Percentiles rank a stretch among this genome's conserved stretches.
These are phyloP conservation scores for Moesziomyces parantarcticus DNA, from an alignment of 1,284 basidiomycete species.

Conservation along the genomic window DNA sequence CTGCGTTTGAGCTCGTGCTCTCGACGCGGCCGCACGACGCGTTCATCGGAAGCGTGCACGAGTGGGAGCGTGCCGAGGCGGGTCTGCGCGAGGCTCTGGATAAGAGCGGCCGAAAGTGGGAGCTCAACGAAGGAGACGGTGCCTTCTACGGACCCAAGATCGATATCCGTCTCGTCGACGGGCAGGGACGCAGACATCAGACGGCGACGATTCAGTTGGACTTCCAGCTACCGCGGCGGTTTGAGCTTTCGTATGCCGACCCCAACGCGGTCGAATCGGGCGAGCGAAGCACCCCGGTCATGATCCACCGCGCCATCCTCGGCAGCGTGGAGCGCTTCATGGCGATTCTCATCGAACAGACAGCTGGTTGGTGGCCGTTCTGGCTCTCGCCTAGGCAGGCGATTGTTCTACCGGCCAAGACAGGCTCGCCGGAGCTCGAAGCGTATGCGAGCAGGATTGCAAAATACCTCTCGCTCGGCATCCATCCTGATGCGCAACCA, in stretches of 20 bases:
- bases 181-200: conserved; percentile 60
- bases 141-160: conserved; percentile 68
- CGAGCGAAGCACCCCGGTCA: conserved; percentile 47
- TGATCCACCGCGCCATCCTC: conserved; percentile 67
- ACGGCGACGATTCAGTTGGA: conserved; percentile 67
- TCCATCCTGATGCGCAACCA: conserved; percentile 9
- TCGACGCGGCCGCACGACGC: conserved; percentile 59
- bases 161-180: conserved; percentile 64
- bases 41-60: conserved; percentile 52
- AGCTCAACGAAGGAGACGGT: conserved; percentile 62
- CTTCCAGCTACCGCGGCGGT: conserved; percentile 65
- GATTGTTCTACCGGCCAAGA: conserved; percentile 51
- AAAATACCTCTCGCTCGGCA: conserved; percentile 37
- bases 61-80: conserved; percentile 62
- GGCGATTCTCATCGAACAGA: conserved; percentile 65
- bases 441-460: conserved; percentile 44
- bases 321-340: conserved; percentile 66
- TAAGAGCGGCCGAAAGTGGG: conserved; percentile 45
- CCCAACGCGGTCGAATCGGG: conserved; percentile 10
- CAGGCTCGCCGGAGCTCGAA: conserved; percentile 16
- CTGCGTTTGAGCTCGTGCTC: conserved; percentile 62
- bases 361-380: conserved; percentile 64
- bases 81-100: conserved; percentile 54
- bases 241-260: conserved; percentile 57
- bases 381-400: conserved; percentile 65